Base-by-base conservation (phyloP, 2,329 filamentous ascomycete species). In the Hypoxylon sp. region DNA sequence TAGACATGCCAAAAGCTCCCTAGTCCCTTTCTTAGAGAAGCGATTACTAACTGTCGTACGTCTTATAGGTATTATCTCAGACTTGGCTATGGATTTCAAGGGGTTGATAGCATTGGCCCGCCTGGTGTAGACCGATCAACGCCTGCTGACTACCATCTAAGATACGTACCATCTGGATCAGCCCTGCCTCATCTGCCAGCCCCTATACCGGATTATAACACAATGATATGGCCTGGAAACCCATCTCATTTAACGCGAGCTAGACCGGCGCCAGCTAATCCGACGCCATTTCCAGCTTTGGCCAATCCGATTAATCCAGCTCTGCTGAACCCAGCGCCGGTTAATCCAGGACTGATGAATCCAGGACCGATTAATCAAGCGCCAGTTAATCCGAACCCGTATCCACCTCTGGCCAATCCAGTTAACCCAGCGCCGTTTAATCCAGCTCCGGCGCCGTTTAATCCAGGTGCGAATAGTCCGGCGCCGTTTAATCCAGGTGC, bases 1-100 rank as follows among this genome's bases (percentile, higher is more conserved):
- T 38, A 38, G 17, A 11, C 6, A 17, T 43, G 17, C 38, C 38
- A 10, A 5, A 43, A 43, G n/a, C 17, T 30, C 17, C 9, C 17
- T 21, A 19, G 17, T 21, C 38, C 38, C 38, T 30, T 30, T 7
- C 17, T 21, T 43, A n/a, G 38, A 43, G 38, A 11, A 43, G 17
- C 19, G 9, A 19, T 43, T 19, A 4, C 38, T 43, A 7, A 43
- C 38, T 43, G 3, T 10, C 38, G 14, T 43, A 9, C n/a, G 38
- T 9, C 38, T 43, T 14, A 36, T n/a, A 43, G 38, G 17, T 82
- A 82, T 60, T 82, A 82, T 58, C 75, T 76, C 23, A 74, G 69
- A 2, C 28, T 75, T 14, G 76, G 78, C 0, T 79, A 76, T 48
- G 77, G 78, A 0, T 67, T 74, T 6, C 34, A 19, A 0, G 79